Evolutionary conservation across 2,329 filamentous ascomycete species (phyloP), one percentile per base, ranked within the genome.

Genomic region (Talaromyces sp.): DNA sequence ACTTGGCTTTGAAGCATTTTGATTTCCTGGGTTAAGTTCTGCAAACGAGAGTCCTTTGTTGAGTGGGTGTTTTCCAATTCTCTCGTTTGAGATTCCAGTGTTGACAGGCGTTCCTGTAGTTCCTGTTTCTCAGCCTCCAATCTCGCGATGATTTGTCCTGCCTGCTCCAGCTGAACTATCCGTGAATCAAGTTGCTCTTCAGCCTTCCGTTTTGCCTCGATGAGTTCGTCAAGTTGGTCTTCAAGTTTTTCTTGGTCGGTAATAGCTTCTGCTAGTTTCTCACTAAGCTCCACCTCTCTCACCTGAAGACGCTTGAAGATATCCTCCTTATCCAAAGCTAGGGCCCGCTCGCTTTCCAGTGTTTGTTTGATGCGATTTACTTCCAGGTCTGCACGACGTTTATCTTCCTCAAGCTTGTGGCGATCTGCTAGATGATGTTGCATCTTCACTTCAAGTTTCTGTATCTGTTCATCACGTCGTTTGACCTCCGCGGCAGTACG

Each of bases 311-410:
- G 86, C 72, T 93, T 95, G 81, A 97, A 99, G 62, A 99, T 99
- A 69, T 99, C 94, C 72, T 99, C 95, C 73, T 99, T 99, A 75
- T 99, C 94, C 5, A 99, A 80, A 0, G 94, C 94, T 48, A 99
- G 81, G n/a, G 93, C 91, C 55, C 94, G 87, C 75, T 99, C 95
- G 65, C 92, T 96, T 74, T 99, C 95, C 1, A 99, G 82, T 0
- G 91, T 96, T 68, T 97, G 91, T 72, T 97, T 92, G 53, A 97
- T 90, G 32, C 90, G 87, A 66, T 92, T 85, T 69, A 97, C 88
- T 69, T 99, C 94, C 14, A 88, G 81, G 66, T 97, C 90, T 1
- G 91, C 90, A 63, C 92, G 89, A 48, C 94, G 85, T 32, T 92
- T 86, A 67, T 99, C 94, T 59, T 99, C 94, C 69, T 99, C 94